phyloP scores from a whole-genome alignment of 148 eudicot genomes.

The Bassia scoparia region DNA sequence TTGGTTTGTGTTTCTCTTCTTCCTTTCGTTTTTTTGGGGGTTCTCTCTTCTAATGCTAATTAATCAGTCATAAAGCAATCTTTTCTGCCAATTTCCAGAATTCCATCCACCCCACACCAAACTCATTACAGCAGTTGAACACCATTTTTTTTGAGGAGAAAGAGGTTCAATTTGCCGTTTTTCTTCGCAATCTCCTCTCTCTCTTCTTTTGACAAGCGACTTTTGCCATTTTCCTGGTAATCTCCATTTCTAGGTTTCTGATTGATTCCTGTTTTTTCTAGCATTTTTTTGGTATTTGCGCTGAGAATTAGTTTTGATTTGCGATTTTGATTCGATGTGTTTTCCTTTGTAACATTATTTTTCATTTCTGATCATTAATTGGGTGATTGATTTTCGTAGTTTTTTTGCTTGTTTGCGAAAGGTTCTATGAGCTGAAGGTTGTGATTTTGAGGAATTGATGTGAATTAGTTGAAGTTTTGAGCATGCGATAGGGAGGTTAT shows the following conservation, averaged over 20 bases:
- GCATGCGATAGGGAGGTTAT: constrained; percentile 14
- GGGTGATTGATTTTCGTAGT: background rate
- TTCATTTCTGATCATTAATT: background rate
- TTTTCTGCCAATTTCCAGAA: background rate
- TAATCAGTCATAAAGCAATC: constrained; percentile 17
- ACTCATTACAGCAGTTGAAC: background rate
- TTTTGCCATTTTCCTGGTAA: background rate
- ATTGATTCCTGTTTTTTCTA: background rate
- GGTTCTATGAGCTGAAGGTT: background rate
- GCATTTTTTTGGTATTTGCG: background rate
- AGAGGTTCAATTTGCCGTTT: background rate
- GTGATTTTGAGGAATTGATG: background rate
- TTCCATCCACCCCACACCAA: background rate
- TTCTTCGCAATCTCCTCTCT: background rate
- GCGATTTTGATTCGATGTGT: background rate
- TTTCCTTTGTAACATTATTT: background rate
- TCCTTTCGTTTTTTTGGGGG: too few relatives aligned
- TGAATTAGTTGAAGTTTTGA: constrained; percentile 14
- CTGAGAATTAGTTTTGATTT: background rate
- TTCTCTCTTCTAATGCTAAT: too few relatives aligned
- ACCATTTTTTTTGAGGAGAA: background rate
- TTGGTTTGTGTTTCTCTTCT: background rate
- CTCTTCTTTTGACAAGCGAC: background rate
- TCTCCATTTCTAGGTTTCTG: constrained; percentile 12
- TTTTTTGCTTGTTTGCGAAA: background rate